phyloP scores from a whole-genome alignment of 148 eudicot species.

The Rhododendron williamsianum region DNA sequence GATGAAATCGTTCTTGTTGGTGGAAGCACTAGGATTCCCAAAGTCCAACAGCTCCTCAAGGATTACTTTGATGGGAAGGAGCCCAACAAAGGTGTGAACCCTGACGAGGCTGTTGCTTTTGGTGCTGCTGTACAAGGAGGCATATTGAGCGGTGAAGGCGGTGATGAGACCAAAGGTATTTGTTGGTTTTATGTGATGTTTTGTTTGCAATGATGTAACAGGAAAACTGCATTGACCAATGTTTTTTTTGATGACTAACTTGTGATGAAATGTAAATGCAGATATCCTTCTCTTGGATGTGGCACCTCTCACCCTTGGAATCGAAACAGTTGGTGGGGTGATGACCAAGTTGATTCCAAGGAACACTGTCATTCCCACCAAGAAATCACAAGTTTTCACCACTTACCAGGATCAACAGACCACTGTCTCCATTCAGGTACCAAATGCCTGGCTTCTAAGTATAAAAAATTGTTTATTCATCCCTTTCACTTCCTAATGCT shows the following conservation, averaged over 20 bases:
- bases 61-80: constrained; percentile 39
- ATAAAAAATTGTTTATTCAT: neutral
- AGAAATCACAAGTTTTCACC: constrained; percentile 39
- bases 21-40: constrained; percentile 41
- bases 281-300: constrained; percentile 41
- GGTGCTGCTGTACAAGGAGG: constrained; percentile 43
- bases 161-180: constrained; percentile 37
- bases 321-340: constrained; percentile 37
- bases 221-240: neutral
- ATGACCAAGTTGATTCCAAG: constrained; percentile 42
- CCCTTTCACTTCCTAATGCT: no score
- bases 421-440: constrained; percentile 37
- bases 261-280: constrained; percentile 6
- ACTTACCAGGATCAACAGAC: constrained; percentile 42
- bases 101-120: constrained; percentile 45
- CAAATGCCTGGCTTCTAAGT: no score
- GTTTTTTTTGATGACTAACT: neutral
- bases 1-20: constrained; percentile 44
- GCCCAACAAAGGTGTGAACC: constrained; percentile 37
- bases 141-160: constrained; percentile 32
- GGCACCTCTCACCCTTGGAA: constrained; percentile 37
- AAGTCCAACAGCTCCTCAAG: constrained; percentile 37
- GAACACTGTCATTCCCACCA: constrained; percentile 37
- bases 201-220: neutral
- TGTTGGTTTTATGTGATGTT: neutral